Evolutionary conservation across 495 filamentous ascomycete species (phyloP), one percentile per base, ranked within the genome.

Genomic region (Hypoxylon subgilvum): DNA sequence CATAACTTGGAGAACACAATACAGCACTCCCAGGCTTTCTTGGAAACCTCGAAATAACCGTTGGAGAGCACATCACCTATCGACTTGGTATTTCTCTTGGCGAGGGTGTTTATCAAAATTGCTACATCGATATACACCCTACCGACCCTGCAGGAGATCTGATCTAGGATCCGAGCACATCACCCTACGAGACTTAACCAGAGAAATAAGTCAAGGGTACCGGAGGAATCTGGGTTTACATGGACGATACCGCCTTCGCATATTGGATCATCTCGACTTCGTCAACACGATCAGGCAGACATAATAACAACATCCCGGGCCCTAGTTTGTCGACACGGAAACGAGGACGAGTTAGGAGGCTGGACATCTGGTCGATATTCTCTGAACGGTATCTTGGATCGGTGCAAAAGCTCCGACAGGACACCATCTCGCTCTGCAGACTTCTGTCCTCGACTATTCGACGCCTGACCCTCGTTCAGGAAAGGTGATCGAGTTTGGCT

Each of bases 331-430:
- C 34, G 52, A 16, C 36, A 39, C 49, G 23, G 43, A 27, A 44
- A 23, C 35, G 32, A 39, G 47, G 30, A 16, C 42, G 40, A 40
- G 41, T 5, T 48, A 28, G 48, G 31, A 48, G 47, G 23, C 13
- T 38, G 54, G 34, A 44, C 18, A 53, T 49, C 42, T 63, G 60
- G 60, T 44, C 47, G 42, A 21, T 28, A 44, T 12, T 51, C 10
- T 36, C 47, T 44, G 25, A 44, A 53, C 28, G 47, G 43, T 53
- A 63, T 39, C 42, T 63, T 57, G 53, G 53, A 57, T 49, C 53
- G 52, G 52, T 36, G 28, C 53, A 57, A 57, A 63, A 63, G 60
- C 36, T 57, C 53, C 53, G 60, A 39, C 48, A 53, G 16, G 48
- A 52, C 13, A 57, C 48, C 31, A 63, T 63, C 53, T 49, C 43